Conservation (phyloP, 75 land plant genomes). For the Selaginella tamariscina region DNA sequence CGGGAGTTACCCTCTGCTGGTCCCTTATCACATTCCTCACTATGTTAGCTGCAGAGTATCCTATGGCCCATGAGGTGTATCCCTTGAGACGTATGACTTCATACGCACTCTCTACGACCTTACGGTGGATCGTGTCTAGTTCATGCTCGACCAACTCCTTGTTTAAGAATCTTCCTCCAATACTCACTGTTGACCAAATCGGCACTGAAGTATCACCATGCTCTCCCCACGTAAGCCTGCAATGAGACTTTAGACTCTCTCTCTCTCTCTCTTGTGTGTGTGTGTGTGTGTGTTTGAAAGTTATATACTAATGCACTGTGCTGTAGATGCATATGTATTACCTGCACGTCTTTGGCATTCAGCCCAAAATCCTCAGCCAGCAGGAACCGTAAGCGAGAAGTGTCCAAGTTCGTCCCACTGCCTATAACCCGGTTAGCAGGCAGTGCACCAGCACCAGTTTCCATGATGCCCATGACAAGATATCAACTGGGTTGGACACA, state of each 20-base stretch:
- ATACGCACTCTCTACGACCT: neutral
- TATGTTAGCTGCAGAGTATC: neutral
- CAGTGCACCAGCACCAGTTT: conserved; percentile 48
- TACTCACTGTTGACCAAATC: conserved; percentile 72
- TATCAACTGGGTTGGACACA: conserved; percentile 79
- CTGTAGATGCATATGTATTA: too few species aligned
- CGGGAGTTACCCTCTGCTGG: neutral
- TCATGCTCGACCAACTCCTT: conserved; percentile 24
- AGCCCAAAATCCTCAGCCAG: conserved; percentile 49
- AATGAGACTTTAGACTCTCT: too few species aligned
- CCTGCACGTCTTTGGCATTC: conserved; percentile 73
- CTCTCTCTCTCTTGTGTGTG: too few species aligned
- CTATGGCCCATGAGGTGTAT: conserved; percentile 9
- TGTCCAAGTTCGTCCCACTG: conserved; percentile 77
- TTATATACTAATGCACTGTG: too few species aligned
- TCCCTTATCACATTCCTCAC: neutral
- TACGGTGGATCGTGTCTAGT: conserved; percentile 19
- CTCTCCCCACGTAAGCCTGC: conserved; percentile 75
- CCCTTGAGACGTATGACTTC: neutral
- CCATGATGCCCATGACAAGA: conserved; percentile 62
- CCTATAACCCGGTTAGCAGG: conserved; percentile 79
- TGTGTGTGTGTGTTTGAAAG: too few species aligned
- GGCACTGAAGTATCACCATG: conserved; percentile 93
- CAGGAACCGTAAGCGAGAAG: conserved; percentile 62
- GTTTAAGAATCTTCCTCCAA: conserved; percentile 45